Percentiles rank a stretch among this genome's conserved stretches.
phyloP scores from a whole-genome alignment of 495 filamentous ascomycete genomes.

The Umbilicaria muhlenbergii region DNA sequence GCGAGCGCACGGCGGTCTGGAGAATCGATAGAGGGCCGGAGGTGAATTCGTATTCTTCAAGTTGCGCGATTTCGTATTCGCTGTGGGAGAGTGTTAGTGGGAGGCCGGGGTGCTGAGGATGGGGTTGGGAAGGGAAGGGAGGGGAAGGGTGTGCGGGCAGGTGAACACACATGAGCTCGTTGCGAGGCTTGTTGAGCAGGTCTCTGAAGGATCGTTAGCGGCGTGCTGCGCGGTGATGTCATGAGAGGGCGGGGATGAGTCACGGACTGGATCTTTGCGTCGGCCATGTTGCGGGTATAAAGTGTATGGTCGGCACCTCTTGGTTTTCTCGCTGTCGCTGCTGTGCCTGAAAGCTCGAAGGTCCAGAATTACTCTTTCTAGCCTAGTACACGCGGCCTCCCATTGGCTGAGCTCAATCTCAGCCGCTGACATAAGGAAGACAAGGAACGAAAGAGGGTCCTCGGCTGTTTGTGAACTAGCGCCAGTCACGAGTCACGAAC shows the following conservation, averaged over 20 bases:
- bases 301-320: conserved; percentile 9
- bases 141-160: conserved; percentile 1
- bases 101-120: neutral
- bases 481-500: too few relatives aligned
- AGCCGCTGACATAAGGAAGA: neutral
- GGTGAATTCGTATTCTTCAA: conserved; percentile 84
- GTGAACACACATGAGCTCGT: conserved; percentile 58
- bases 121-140: conserved; percentile 1
- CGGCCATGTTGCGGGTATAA: conserved; percentile 43
- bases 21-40: conserved; percentile 80
- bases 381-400: neutral
- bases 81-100: conserved; percentile 21
- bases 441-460: too few relatives aligned
- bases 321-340: neutral
- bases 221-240: conserved; percentile 10
- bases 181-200: conserved; percentile 63
- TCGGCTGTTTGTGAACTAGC: too few relatives aligned
- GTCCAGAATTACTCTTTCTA: neutral
- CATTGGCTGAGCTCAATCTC: conserved; percentile 1
- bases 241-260: conserved; percentile 10
- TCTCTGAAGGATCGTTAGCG: conserved; percentile 39
- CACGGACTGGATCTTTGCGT: conserved; percentile 64
- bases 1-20: conserved; percentile 74
- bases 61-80: conserved; percentile 76
- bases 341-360: neutral